Evolutionary conservation across 169 alveolate species (phyloP).

Genomic region (Eimeria falciformis): DNA sequence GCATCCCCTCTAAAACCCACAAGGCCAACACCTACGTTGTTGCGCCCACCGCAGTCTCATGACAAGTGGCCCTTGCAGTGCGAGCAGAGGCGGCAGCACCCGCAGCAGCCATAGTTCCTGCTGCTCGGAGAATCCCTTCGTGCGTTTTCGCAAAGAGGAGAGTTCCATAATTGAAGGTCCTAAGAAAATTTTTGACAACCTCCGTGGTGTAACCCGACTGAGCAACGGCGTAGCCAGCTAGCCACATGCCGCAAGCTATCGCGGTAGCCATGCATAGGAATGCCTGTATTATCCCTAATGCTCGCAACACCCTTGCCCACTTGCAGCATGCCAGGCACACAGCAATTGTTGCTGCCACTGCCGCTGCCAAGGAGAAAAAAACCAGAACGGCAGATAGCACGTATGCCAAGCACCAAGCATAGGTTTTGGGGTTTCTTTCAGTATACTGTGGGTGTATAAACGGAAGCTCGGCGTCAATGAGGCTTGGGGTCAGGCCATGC

Average conservation of each 20-base stretch:
- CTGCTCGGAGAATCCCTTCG: slow-evolving; percentile 41
- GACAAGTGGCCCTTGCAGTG: slow-evolving; percentile 64
- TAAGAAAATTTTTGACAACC: neutral
- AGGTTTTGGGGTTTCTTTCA: slow-evolving; percentile 35
- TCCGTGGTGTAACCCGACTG: neutral
- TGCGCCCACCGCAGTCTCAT: slow-evolving; percentile 59
- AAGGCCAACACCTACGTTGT: slow-evolving; percentile 22
- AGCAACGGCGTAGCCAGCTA: slow-evolving; percentile 43
- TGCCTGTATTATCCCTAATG: slow-evolving; percentile 48
- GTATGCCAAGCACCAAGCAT: slow-evolving; percentile 53
- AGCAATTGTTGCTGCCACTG: slow-evolving; percentile 8
- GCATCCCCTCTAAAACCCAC: too few species aligned
- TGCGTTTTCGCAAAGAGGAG: slow-evolving; percentile 47
- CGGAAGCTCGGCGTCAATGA: slow-evolving; percentile 37
- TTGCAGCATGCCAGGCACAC: slow-evolving; percentile 57
- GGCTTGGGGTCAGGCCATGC: slow-evolving; percentile 34
- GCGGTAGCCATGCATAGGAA: slow-evolving; percentile 16
- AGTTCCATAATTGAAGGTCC: slow-evolving; percentile 53
- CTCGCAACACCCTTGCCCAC: slow-evolving; percentile 44
- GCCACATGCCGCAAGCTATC: slow-evolving; percentile 23
- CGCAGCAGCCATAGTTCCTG: slow-evolving; percentile 50
- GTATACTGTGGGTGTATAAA: neutral
- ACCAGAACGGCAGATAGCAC: neutral
- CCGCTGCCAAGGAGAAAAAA: neutral
- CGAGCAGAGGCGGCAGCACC: slow-evolving; percentile 36